These are phyloP conservation scores for Ceratocystis cacaofunesta DNA, from an alignment of 2,329 filamentous ascomycete genomes.

Conservation along the genomic window DNA sequence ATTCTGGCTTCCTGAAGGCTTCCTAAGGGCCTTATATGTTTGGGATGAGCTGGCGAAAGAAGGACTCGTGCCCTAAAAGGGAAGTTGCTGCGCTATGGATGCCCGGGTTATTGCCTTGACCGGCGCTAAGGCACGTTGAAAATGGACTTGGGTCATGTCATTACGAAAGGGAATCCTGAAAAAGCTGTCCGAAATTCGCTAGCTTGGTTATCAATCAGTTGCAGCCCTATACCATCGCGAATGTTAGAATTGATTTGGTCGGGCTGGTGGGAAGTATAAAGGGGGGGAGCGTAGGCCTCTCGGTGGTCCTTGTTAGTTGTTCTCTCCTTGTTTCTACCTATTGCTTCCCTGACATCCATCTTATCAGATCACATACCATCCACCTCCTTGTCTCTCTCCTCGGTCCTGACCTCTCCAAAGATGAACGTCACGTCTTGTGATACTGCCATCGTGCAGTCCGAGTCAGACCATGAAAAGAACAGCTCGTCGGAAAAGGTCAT, in stretches of 20 bases:
- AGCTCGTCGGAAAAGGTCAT: background rate
- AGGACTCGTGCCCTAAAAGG: background rate
- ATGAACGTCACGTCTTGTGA: conserved; percentile 4
- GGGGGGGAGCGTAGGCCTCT: background rate
- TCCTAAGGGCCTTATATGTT: background rate
- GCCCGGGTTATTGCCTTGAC: conserved; percentile 2
- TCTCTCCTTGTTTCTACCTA: background rate
- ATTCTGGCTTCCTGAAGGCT: background rate
- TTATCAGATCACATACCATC: background rate
- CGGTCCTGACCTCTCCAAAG: background rate
- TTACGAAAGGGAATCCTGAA: background rate
- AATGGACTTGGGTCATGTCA: background rate
- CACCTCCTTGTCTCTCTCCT: background rate
- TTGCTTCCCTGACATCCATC: background rate
- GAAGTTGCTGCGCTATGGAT: background rate
- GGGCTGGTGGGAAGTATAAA: background rate
- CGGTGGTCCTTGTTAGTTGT: background rate
- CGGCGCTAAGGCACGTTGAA: background rate
- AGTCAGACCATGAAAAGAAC: conserved; percentile 4
- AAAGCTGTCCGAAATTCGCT: background rate
- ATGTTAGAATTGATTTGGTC: background rate
- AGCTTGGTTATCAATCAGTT: background rate
- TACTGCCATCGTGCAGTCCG: background rate
- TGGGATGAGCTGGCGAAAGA: background rate
- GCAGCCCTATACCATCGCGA: background rate